A percentile compares a stretch with the other conserved stretches of the same genome.
These are phyloP conservation scores for Candida ponderosae DNA, from an alignment of 805 yeast genomes.

Conservation along the genomic window DNA sequence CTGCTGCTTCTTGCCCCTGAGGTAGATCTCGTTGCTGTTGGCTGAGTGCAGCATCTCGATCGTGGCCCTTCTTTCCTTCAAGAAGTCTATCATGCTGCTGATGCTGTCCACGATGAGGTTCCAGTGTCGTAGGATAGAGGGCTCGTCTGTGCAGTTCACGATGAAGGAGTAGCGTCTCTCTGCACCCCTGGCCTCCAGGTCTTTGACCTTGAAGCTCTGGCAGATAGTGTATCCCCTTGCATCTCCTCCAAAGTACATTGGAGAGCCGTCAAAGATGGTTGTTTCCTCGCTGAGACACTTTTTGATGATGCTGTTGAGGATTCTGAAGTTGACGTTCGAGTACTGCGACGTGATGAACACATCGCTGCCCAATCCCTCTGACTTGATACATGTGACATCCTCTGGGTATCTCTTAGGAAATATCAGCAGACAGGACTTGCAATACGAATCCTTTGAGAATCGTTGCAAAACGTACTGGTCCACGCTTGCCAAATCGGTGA, in stretches of 20 bases:
- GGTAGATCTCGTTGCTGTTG: constrained; percentile 37
- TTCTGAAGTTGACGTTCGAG: constrained; percentile 45
- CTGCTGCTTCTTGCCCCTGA: constrained; percentile 47
- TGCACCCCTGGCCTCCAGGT: constrained; percentile 63
- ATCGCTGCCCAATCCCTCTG: constrained; percentile 8
- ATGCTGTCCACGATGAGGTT: constrained; percentile 36
- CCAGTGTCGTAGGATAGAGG: constrained; percentile 48
- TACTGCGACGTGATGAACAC: constrained; percentile 51
- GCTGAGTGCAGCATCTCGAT: constrained; percentile 19
- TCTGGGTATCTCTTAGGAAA: constrained; percentile 32
- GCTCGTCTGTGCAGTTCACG: constrained; percentile 48
- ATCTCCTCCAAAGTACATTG: constrained; percentile 58
- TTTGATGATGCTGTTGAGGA: constrained; percentile 53
- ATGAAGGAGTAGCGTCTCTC: constrained; percentile 61
- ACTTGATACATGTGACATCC: constrained; percentile 24
- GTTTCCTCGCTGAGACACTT: constrained; percentile 63
- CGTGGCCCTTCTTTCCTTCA: constrained; percentile 23
- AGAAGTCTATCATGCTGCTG: constrained; percentile 29
- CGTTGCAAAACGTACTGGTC: constrained; percentile 26
- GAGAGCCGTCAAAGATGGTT: constrained; percentile 47
- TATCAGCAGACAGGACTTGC: constrained; percentile 52
- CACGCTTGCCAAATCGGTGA: constrained; percentile 11
- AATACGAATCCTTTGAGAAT: constrained; percentile 38
- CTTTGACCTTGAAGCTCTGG: constrained; percentile 53
- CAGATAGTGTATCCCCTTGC: constrained; percentile 52